Evolutionary conservation across 1,284 basidiomycete species (phyloP), one percentile per base, ranked within the genome.

Genomic region (Spongispora temasekensis): DNA sequence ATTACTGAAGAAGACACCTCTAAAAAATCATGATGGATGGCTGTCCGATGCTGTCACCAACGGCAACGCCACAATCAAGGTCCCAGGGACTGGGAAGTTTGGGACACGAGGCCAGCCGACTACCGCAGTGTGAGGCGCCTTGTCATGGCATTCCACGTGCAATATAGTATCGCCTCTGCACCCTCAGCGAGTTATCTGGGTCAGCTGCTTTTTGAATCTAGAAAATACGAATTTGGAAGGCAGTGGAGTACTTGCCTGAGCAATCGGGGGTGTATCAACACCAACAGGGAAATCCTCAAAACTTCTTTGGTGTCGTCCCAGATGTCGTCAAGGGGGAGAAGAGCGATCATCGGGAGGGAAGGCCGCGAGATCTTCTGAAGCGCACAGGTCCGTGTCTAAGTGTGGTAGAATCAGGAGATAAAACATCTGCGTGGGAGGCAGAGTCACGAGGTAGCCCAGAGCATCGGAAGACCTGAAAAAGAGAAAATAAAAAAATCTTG

Each of bases 61-160:
- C 23, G 28, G 51, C 32, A 21, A 40, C 67, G 57, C 61, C 67
- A 71, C 60, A 5, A 72, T 71, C 66, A 65, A 40, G 25, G 23
- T 30, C 27, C 42, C 19, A 50, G 28, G 31, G 57, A 34, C 42
- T 17, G 37, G 30, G 53, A 48, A 46, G 32, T 32, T 42, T 40
- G 32, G 7, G 32, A 53, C 51, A 57, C 44, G 48, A 55, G 37
- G 53, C 56, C 5, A 10, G 28, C 34, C 37, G 28, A 54, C 50
- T 52, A 57, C 54, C 57, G 28, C 48, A 10, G n/a, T n/a, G n/a
- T n/a, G n/a, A n/a, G n/a, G n/a, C n/a, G n/a, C n/a, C n/a, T n/a
- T n/a, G n/a, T n/a, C n/a, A n/a, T n/a, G n/a, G n/a, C n/a, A n/a
- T n/a, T n/a, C n/a, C n/a, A n/a, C n/a, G n/a, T n/a, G n/a, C n/a